A percentile compares a stretch with the other conserved stretches of the same genome.
phyloP scores from a whole-genome alignment of 176 grass and related monocot species.

The Coix lacrymajobi region DNA sequence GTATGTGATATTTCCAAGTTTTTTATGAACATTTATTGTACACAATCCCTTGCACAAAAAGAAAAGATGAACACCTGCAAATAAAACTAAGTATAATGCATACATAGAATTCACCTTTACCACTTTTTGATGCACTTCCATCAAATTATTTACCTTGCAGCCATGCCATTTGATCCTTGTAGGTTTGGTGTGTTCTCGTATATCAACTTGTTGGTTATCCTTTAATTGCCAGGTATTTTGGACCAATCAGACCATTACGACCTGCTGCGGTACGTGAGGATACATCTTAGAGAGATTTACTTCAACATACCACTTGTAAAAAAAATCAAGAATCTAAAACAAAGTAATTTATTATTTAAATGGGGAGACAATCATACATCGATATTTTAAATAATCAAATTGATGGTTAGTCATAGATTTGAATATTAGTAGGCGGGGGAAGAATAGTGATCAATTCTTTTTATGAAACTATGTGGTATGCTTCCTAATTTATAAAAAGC shows the following conservation, averaged over 20 bases:
- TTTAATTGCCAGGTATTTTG: conserved; percentile 31
- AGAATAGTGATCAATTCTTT: too few relatives aligned
- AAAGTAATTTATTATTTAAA: not conserved
- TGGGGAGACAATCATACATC: not conserved
- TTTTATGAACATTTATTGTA: not conserved
- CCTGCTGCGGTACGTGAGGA: conserved; percentile 37
- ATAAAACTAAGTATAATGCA: not conserved
- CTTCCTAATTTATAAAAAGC: not conserved
- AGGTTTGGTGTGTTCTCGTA: conserved; percentile 49
- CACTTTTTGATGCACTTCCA: not conserved
- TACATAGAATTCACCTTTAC: not conserved
- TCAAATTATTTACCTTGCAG: not conserved
- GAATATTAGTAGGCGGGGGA: not conserved
- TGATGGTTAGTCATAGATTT: not conserved
- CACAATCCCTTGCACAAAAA: not conserved
- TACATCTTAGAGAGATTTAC: not conserved
- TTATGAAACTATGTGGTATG: not conserved
- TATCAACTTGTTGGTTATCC: conserved; percentile 50
- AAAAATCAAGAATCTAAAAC: not conserved
- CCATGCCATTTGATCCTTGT: not conserved
- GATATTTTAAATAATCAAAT: not conserved
- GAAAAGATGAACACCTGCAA: not conserved
- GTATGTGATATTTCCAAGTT: conserved; percentile 24
- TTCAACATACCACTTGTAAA: not conserved
- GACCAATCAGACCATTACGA: conserved; percentile 43